These are phyloP conservation scores for Xanthoceras sorbifolium DNA, from an alignment of 345 rosid genomes.

Conservation along the genomic window DNA sequence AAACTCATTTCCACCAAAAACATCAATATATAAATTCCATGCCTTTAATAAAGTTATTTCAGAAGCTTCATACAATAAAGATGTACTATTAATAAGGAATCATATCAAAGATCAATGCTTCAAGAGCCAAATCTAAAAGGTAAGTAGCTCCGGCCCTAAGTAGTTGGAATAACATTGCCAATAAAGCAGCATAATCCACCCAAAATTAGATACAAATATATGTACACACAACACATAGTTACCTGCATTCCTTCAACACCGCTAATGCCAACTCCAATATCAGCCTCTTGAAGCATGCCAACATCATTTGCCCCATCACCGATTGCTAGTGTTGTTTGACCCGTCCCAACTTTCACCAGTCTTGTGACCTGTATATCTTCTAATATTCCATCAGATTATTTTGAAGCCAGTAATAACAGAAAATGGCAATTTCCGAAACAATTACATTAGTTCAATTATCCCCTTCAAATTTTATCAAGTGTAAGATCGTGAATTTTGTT, in stretches of 20 bases:
- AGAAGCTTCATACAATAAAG: not conserved
- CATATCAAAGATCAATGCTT: not conserved
- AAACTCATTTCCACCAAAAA: not conserved
- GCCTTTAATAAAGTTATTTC: not conserved
- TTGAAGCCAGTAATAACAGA: conserved; percentile 22
- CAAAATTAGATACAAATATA: not conserved
- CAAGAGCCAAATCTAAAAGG: not conserved
- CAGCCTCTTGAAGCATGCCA: conserved; percentile 97
- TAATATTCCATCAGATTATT: conserved; percentile 44
- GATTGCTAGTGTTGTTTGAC: conserved; percentile 67
- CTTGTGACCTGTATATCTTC: conserved; percentile 75
- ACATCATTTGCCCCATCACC: conserved; percentile 99
- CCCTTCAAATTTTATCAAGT: not conserved
- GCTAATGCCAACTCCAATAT: conserved; percentile 92
- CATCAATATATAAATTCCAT: not conserved
- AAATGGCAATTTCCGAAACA: not conserved
- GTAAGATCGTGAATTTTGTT: not conserved
- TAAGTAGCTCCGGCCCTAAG: not conserved
- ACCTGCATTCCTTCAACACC: conserved; percentile 99
- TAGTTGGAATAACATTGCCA: not conserved
- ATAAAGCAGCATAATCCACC: not conserved
- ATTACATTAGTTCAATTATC: not conserved
- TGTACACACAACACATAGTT: not conserved
- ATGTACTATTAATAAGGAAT: not conserved
- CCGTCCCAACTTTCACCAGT: conserved; percentile 64